These are phyloP conservation scores for Nepenthes mirabilis DNA, from an alignment of 148 eudicot species.

Conservation along the genomic window DNA sequence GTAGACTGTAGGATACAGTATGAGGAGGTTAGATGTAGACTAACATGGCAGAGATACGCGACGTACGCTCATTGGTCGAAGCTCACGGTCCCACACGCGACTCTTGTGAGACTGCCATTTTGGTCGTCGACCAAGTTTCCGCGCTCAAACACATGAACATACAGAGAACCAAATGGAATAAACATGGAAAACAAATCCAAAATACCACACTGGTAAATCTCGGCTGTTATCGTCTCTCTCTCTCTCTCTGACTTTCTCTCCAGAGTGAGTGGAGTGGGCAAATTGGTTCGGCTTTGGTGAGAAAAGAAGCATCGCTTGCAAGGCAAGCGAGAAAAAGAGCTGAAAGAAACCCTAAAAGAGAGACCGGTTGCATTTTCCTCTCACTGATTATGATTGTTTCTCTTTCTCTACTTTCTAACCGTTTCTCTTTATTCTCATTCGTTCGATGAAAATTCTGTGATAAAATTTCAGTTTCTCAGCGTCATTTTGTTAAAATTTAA, in stretches of 20 bases:
- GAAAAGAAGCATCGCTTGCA: conserved; percentile 41
- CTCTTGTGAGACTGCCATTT: conserved; percentile 1
- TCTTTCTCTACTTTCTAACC: conserved; percentile 3
- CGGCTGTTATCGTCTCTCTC: background rate
- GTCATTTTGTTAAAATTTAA: background rate
- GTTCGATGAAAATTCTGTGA: conserved; percentile 7
- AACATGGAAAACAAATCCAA: background rate
- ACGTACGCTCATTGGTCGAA: too few species aligned
- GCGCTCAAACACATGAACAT: conserved; percentile 8
- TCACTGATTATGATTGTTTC: conserved; percentile 16
- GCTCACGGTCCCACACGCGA: background rate
- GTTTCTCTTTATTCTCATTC: conserved; percentile 6
- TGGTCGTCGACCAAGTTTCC: background rate
- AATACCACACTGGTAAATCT: background rate
- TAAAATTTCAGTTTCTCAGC: background rate
- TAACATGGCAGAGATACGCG: too few species aligned
- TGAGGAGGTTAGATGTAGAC: too few species aligned
- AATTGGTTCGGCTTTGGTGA: conserved; percentile 3
- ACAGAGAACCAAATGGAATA: background rate
- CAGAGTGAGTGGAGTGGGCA: conserved; percentile 11
- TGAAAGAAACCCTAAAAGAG: conserved; percentile 10
- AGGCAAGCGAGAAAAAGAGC: conserved; percentile 32
- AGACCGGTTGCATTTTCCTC: conserved; percentile 12
- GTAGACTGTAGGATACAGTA: too few species aligned
- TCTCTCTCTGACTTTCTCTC: conserved; percentile 14